phyloP scores from a whole-genome alignment of 139 green algal species.

The Coccomyxa sp. region DNA sequence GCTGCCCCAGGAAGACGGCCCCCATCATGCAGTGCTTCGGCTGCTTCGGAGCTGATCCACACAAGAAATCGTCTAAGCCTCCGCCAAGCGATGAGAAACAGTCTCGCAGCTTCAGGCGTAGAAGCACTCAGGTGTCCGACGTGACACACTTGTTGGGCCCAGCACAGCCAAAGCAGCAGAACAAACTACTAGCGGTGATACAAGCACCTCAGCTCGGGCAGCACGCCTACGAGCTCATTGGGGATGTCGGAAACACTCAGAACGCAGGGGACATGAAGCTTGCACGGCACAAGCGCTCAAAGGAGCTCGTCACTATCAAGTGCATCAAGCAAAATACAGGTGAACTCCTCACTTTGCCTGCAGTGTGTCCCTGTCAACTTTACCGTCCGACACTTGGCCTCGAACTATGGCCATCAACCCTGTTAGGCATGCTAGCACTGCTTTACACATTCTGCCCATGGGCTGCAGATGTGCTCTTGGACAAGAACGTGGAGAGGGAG shows the following conservation, averaged over 20 bases:
- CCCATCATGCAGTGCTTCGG: too few relatives aligned
- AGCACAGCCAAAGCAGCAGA: background rate
- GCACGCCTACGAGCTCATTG: background rate
- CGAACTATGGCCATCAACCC: too few relatives aligned
- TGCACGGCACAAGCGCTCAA: background rate
- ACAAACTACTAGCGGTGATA: background rate
- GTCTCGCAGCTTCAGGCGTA: too few relatives aligned
- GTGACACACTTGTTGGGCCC: background rate
- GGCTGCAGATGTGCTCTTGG: background rate
- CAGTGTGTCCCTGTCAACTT: too few relatives aligned
- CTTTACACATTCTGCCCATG: too few relatives aligned
- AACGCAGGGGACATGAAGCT: background rate
- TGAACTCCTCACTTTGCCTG: background rate
- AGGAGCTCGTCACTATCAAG: background rate
- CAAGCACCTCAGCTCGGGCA: background rate
- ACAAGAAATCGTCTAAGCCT: too few relatives aligned
- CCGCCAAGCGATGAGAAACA: too few relatives aligned
- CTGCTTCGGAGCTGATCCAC: too few relatives aligned
- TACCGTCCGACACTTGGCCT: too few relatives aligned
- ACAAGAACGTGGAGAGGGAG: constrained; percentile 20
- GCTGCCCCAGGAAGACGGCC: too few relatives aligned
- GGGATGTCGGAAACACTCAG: background rate
- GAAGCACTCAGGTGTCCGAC: background rate
- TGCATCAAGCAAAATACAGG: background rate
- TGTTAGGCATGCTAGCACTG: too few relatives aligned